These are phyloP conservation scores for Colletotrichum noveboracense DNA, from an alignment of 2,329 filamentous ascomycete genomes.

Conservation along the genomic window DNA sequence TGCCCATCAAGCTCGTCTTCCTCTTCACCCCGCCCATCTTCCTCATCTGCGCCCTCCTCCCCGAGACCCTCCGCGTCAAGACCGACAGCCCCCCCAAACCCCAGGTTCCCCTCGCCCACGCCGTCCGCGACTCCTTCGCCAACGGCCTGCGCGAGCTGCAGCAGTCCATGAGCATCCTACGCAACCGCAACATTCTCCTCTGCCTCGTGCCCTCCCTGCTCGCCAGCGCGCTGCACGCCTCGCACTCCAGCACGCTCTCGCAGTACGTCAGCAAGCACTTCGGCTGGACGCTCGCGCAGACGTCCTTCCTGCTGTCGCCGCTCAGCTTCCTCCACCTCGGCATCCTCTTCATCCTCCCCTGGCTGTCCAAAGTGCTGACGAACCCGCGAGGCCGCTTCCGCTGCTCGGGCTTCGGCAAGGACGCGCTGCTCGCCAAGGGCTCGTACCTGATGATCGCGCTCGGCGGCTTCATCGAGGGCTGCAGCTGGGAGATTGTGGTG, in stretches of 20 bases:
- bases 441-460: conserved; percentile 37
- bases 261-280: conserved; percentile 52
- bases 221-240: conserved; percentile 37
- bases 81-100: background rate
- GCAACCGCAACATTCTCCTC: conserved; percentile 39
- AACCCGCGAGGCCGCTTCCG: conserved; percentile 30
- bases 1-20: conserved; percentile 41
- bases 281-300: conserved; percentile 46
- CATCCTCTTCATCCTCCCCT: conserved; percentile 40
- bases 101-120: conserved; percentile 4
- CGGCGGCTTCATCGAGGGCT: conserved; percentile 37
- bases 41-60: conserved; percentile 37
- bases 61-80: conserved; percentile 42
- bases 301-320: conserved; percentile 45
- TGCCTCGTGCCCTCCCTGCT: conserved; percentile 44
- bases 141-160: conserved; percentile 36
- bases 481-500: conserved; percentile 34
- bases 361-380: conserved; percentile 34
- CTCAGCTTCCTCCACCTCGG: conserved; percentile 43
- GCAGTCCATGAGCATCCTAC: conserved; percentile 38
- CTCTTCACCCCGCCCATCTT: conserved; percentile 35
- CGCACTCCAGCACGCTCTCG: conserved; percentile 39
- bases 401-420: conserved; percentile 39
- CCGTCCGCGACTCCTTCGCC: conserved; percentile 31
- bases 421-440: conserved; percentile 37